phyloP scores from a whole-genome alignment of 805 yeast species.

The Candida multigemmis region DNA sequence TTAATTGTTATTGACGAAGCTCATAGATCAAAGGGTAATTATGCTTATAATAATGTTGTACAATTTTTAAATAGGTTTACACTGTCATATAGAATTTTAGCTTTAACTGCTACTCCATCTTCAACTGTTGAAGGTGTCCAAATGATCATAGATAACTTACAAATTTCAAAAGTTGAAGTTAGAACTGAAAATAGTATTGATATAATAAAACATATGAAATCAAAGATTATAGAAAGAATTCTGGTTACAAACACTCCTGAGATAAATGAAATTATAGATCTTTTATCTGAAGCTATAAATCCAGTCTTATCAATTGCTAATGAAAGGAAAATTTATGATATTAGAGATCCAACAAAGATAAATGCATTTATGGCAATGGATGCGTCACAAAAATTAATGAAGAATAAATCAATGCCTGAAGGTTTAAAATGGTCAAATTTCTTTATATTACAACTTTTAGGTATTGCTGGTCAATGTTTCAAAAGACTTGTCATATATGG shows the following conservation, averaged over 20 bases:
- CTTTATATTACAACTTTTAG: slow-evolving; percentile 52
- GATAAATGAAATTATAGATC: slow-evolving; percentile 45
- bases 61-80: slow-evolving; percentile 48
- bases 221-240: slow-evolving; percentile 51
- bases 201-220: slow-evolving; percentile 68
- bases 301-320: slow-evolving; percentile 62
- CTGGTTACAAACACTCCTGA: slow-evolving; percentile 46
- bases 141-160: slow-evolving; percentile 64
- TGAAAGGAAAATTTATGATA: slow-evolving; percentile 45
- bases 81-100: slow-evolving; percentile 60
- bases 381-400: slow-evolving; percentile 48
- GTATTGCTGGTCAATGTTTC: slow-evolving; percentile 64
- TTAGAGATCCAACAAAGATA: slow-evolving; percentile 56
- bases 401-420: slow-evolving; percentile 49
- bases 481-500: slow-evolving; percentile 76
- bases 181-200: slow-evolving; percentile 82
- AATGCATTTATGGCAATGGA: slow-evolving; percentile 68
- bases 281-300: slow-evolving; percentile 52
- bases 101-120: slow-evolving; percentile 95
- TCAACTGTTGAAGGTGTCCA: slow-evolving; percentile 83
- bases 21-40: slow-evolving; percentile 85
- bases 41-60: slow-evolving; percentile 82
- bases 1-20: slow-evolving; percentile 92
- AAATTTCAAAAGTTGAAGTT: slow-evolving; percentile 71
- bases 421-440: slow-evolving; percentile 69